Evolutionary conservation across 2,329 filamentous ascomycete species (phyloP).

Genomic region (Phialophora chinensis): DNA sequence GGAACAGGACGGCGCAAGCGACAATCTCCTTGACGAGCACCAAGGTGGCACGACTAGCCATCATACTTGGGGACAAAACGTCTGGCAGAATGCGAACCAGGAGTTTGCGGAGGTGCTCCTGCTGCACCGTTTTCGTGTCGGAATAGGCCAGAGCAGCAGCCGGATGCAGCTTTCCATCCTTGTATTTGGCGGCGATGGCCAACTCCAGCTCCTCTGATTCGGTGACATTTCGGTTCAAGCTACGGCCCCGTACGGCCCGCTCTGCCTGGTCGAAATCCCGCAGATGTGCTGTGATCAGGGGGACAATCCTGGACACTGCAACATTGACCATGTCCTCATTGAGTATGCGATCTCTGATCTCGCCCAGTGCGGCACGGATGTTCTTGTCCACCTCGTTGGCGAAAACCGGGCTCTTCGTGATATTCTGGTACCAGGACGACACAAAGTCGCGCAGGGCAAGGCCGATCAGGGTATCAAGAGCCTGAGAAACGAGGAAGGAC

Average conservation of each 20-base stretch:
- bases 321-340: conserved; percentile 83
- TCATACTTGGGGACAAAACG: conserved; percentile 74
- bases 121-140: conserved; percentile 82
- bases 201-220: conserved; percentile 96
- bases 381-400: conserved; percentile 83
- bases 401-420: conserved; percentile 81
- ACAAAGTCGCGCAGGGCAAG: conserved; percentile 84
- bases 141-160: conserved; percentile 83
- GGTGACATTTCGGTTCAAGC: conserved; percentile 86
- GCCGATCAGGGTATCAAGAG: conserved; percentile 78
- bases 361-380: conserved; percentile 73
- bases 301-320: conserved; percentile 80
- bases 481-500: conserved; percentile 77
- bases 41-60: conserved; percentile 79
- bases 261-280: conserved; percentile 92
- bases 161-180: conserved; percentile 83
- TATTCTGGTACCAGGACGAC: conserved; percentile 83
- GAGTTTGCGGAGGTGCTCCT: conserved; percentile 83
- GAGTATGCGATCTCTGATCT: conserved; percentile 73
- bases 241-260: conserved; percentile 80
- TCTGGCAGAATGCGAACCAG: conserved; percentile 73
- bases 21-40: conserved; percentile 87
- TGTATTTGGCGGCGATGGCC: conserved; percentile 93
- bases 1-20: conserved; percentile 87
- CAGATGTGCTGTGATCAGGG: conserved; percentile 85